Percentiles rank a stretch among this genome's conserved stretches.
Conservation (phyloP, 805 yeast species). For the Groenewaldozyma salmanticensis region DNA sequence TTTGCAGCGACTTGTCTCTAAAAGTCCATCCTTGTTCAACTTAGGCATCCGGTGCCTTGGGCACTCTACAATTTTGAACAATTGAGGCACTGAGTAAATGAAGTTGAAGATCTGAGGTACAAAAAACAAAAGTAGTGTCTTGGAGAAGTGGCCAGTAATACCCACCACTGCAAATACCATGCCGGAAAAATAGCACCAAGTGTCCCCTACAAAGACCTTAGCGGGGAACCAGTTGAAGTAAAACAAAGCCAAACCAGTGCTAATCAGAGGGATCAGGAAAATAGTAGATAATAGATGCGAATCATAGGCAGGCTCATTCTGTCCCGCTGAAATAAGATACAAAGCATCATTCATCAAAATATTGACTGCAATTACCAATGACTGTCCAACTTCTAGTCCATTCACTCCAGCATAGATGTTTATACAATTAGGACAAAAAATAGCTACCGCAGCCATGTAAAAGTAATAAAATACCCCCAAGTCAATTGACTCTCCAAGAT, state of each 20-base stretch:
- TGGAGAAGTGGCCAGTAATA: slow-evolving; percentile 90
- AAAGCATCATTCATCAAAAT: slow-evolving; percentile 68
- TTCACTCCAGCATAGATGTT: slow-evolving; percentile 94
- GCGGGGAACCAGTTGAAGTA: slow-evolving; percentile 88
- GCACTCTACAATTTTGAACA: slow-evolving; percentile 78
- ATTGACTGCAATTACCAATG: slow-evolving; percentile 63
- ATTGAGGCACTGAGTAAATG: slow-evolving; percentile 83
- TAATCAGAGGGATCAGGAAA: slow-evolving; percentile 75
- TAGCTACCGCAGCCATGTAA: slow-evolving; percentile 86
- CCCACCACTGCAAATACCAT: slow-evolving; percentile 98
- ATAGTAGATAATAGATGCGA: slow-evolving; percentile 77
- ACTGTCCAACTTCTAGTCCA: slow-evolving; percentile 95
- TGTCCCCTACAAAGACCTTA: slow-evolving; percentile 91
- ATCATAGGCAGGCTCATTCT: slow-evolving; percentile 50
- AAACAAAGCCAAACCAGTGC: slow-evolving; percentile 68
- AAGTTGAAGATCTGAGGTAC: slow-evolving; percentile 89
- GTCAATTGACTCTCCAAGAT: slow-evolving; percentile 41
- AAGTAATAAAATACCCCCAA: slow-evolving; percentile 70
- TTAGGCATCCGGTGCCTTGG: slow-evolving; percentile 92
- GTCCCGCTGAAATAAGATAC: slow-evolving; percentile 41
- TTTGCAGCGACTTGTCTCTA: slow-evolving; percentile 42
- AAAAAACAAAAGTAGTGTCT: slow-evolving; percentile 77
- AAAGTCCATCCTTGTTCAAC: slow-evolving; percentile 53
- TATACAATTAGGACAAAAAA: slow-evolving; percentile 92
- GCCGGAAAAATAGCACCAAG: slow-evolving; percentile 96